Evolutionary conservation across 805 yeast genomes (phyloP), one percentile per base, ranked within the genome.

Genomic region (Osmozyma mogii): DNA sequence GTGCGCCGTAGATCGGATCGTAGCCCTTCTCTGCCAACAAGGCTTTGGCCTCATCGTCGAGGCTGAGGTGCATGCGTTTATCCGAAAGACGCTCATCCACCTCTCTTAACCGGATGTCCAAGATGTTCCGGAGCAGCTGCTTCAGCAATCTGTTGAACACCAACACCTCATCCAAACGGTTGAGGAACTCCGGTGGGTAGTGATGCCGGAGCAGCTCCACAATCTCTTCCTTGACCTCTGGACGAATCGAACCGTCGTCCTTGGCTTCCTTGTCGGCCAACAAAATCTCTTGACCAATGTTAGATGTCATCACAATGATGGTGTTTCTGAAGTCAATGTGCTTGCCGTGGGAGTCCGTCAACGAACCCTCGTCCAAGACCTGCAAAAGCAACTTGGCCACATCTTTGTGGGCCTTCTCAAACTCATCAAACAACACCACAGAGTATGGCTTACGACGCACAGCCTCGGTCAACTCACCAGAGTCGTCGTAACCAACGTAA

Each of bases 361-460:
- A 68, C 31, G 82, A 75, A 33, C 98, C 98, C 56, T 89, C 98
- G 55, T 89, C 98, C 30, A 89, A 64, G 0, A 89, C 97, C 56
- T 92, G 98, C 36, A 89, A 61, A 28, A 89, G 63, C 23, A 89
- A 68, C 57, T 92, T 92, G 17, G 94, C 78, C n/a, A 89, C 81
- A 56, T 89, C 98, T 3, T 87, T 81, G 54, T 92, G 97, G 0
- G 98, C 97, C 56, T 89, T 89, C 48, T 89, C 98, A 55, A 89
- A 84, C 60, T 89, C 98, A 56, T 89, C 98, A 53, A 89, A 92
- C 34, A 89, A 60, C 2, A 89, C 81, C 16, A 89, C 95, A 1
- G 96, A 71, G 44, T 89, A 89, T 6, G 98, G 98, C 49, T 87
- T 88, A 47, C 97, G 72, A 50, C 96, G 73, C 7, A 92, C 94